Evolutionary conservation across 768 basidiomycete species (phyloP), one percentile per base, ranked within the genome.

Genomic region (Infundibulicybe gibba): DNA sequence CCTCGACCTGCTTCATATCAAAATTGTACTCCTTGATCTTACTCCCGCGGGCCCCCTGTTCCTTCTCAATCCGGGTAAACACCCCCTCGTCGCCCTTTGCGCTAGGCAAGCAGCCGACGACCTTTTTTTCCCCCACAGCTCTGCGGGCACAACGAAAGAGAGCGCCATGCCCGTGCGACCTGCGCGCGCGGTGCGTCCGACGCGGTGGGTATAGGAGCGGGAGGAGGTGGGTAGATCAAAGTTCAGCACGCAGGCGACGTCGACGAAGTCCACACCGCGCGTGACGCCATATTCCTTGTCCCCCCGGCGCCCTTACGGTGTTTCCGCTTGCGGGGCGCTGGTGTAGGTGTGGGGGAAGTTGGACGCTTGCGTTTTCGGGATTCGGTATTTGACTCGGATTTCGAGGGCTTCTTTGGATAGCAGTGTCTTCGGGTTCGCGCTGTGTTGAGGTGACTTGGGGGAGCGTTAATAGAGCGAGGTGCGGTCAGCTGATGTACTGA

Each of bases 181-280:
- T 0, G 95, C 97, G 16, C 97, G 90, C 12, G 97, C 97, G 0
- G 97, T 99, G 19, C 97, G 84, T 11, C 97, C 97, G 13, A 98
- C 87, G 41, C 97, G 86, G 62, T 99, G 97, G 0, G 90, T 94
- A 61, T 99, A 99, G 11, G 93, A 80, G 14, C 84, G 85, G 3
- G 90, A 77, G 0, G 92, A 85, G 1, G 81, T 72, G 1, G 97
- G 97, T n/a, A 98, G 77, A 65, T 99, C 97, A 65, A 98, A 99
- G 71, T 99, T 99, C 62, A 99, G 79, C 3, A 99, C 95, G 56
- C 94, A 97, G 9, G 94, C 84, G 46, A 98, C 97, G 54, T 97
- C 90, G 51, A 97, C 78, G 64, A 99, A 99, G 67, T 99, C 97
- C 48, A 98, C 83, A 2, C 97, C 97, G 40, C 97, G 87, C 1